These are phyloP conservation scores for Thecaphora thlaspeos DNA, from an alignment of 1,284 basidiomycete genomes.

Conservation along the genomic window DNA sequence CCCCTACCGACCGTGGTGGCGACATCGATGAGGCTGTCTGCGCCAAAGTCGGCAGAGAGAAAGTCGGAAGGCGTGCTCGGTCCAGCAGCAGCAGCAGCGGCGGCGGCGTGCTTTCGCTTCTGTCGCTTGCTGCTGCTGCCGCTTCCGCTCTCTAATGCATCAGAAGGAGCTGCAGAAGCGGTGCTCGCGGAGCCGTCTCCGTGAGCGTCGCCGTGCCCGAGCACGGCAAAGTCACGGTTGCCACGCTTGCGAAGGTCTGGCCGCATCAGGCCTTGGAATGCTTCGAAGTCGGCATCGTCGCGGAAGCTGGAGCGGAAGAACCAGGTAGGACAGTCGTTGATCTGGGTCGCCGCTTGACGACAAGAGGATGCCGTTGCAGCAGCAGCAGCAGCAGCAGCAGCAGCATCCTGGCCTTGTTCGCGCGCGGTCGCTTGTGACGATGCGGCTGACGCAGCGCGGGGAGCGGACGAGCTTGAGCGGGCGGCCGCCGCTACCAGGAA, in stretches of 20 bases:
- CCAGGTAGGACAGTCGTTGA: constrained; percentile 35
- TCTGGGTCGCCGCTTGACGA: constrained; percentile 1
- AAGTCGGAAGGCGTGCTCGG: neutral
- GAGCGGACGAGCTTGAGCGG: too few species aligned
- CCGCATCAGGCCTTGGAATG: constrained; percentile 32
- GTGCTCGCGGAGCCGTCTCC: too few species aligned
- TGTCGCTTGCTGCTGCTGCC: neutral
- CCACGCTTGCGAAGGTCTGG: constrained; percentile 1
- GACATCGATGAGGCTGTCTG: constrained; percentile 15
- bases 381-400: neutral
- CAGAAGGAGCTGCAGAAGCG: neutral
- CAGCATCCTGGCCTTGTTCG: neutral
- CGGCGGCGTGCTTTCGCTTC: neutral
- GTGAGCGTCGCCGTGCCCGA: neutral
- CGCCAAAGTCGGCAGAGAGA: neutral
- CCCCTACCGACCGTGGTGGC: constrained; percentile 4
- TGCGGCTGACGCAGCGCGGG: neutral
- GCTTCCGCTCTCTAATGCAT: too few species aligned
- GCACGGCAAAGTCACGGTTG: neutral
- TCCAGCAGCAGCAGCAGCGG: too few species aligned
- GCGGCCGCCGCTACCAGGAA: constrained; percentile 16
- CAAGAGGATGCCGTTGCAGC: neutral
- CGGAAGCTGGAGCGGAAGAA: constrained; percentile 45
- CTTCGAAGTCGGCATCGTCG: constrained; percentile 36
- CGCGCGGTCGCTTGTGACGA: neutral